Base-by-base conservation (phyloP, 73 alveolate genomes). In the Diophrys sp. region DNA sequence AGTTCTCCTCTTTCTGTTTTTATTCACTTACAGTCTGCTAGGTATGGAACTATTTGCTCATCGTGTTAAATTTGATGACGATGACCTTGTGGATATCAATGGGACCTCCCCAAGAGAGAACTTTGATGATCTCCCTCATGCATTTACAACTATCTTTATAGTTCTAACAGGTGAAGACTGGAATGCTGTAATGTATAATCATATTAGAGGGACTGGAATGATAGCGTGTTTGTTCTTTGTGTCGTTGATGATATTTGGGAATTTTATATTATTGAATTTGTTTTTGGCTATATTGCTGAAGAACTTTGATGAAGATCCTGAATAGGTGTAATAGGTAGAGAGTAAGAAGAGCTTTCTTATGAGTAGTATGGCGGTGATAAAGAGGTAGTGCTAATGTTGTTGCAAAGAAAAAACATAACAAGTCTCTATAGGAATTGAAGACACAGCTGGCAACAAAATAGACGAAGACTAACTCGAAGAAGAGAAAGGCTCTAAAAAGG, bases 11-110 rank as follows among this genome's bases (percentile, higher is more conserved):
- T 83, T 87, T 77, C 33, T 90, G 14, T 90, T 90, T 54, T 74
- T 87, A 33, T 82, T 87, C 53, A 83, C 85, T 14, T 87, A 86
- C 53, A 74, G 90, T n/a, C 56, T 90, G 71, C 87, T 90, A 23
- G 96, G 96, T 33, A 82, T 89, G 93, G 94, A 90, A 67, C 68
- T 90, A 28, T 90, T 87, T 70, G 96, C 96, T 1, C 82, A 87
- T 24, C 78, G 80, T 18, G 31, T 88, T 2, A 75, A 74, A 68
- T 84, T 84, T 71, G 84, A 77, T 78, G 83, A 69, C 1, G 56
- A 83, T 74, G 75, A 66, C 53, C 2, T 54, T 0, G 23, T 30
- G 11, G 74, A 71, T 24, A 26, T 8, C 0, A 31, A 75, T 56
- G 83, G 54, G 11, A 28, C 14, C 27, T 31, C 68, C 18, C 81